Evolutionary conservation across 2,329 filamentous ascomycete genomes (phyloP).

Genomic region (Fusarium tuaranense): DNA sequence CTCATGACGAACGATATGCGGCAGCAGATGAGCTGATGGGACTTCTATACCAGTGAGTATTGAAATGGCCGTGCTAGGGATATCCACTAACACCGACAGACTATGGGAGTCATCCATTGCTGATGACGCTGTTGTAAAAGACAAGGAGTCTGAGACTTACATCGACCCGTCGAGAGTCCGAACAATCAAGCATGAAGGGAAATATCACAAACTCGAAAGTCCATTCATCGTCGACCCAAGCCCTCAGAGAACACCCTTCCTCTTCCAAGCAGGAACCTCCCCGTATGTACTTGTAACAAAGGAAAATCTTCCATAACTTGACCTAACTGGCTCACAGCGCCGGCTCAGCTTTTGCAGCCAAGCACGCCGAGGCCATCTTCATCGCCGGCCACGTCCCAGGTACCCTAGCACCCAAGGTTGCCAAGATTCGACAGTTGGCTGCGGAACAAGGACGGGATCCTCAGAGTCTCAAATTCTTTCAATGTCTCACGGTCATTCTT

Average conservation of each 20-base stretch:
- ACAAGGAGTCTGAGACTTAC: constrained; percentile 62
- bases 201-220: constrained; percentile 56
- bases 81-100: not conserved
- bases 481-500: constrained; percentile 1
- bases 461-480: constrained; percentile 11
- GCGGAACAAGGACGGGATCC: constrained; percentile 9
- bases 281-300: constrained; percentile 44
- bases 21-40: constrained; percentile 19
- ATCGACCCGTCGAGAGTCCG: constrained; percentile 58
- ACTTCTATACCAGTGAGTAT: constrained; percentile 10
- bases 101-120: constrained; percentile 20
- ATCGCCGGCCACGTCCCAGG: constrained; percentile 60
- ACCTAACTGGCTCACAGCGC: constrained; percentile 30
- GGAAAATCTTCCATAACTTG: not conserved
- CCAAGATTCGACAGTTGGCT: constrained; percentile 1
- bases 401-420: constrained; percentile 4
- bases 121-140: constrained; percentile 30
- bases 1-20: constrained; percentile 16
- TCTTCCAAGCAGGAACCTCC: constrained; percentile 71
- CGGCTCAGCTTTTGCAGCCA: constrained; percentile 67
- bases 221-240: constrained; percentile 19
- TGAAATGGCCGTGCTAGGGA: no score
- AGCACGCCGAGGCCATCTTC: constrained; percentile 72
- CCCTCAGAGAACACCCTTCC: constrained; percentile 70
- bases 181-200: constrained; percentile 69